Percentiles rank a stretch among this genome's conserved stretches.
Evolutionary conservation across 139 green algal species (phyloP).

Genomic region (Marvania coccoides): DNA sequence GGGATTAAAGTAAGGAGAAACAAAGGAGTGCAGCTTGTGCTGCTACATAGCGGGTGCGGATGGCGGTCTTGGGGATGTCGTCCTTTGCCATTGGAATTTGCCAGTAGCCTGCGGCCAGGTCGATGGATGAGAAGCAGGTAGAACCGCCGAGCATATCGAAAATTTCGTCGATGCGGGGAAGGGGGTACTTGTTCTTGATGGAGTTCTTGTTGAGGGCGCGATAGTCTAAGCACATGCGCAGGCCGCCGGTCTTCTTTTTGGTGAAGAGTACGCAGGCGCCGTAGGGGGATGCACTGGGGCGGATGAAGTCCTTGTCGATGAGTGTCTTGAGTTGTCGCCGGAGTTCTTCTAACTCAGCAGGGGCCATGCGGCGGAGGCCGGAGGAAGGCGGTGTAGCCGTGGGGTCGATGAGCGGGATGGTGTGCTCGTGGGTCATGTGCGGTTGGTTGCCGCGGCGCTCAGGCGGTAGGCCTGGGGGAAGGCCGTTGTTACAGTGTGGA

Average conservation of each 20-base stretch:
- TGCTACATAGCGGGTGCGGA: too few species aligned
- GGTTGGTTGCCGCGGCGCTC: too few species aligned
- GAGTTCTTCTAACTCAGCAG: slow-evolving; percentile 39
- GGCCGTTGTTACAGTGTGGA: too few species aligned
- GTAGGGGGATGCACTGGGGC: slow-evolving; percentile 36
- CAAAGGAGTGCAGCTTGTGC: too few species aligned
- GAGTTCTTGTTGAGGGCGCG: slow-evolving; percentile 39
- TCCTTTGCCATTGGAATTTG: slow-evolving; percentile 19
- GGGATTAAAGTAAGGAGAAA: too few species aligned
- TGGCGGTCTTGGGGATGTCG: slow-evolving; percentile 32
- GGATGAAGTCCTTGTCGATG: slow-evolving; percentile 39
- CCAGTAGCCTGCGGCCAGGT: slow-evolving; percentile 32
- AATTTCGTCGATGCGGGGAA: slow-evolving; percentile 44
- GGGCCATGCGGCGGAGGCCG: too few species aligned
- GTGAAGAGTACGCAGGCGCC: slow-evolving; percentile 42
- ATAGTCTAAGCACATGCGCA: slow-evolving; percentile 52
- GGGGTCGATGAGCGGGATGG: too few species aligned
- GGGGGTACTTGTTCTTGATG: slow-evolving; percentile 34
- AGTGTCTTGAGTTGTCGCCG: slow-evolving; percentile 40
- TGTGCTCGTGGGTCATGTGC: too few species aligned
- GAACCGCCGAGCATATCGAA: slow-evolving; percentile 32
- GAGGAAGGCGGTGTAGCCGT: too few species aligned
- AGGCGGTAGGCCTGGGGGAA: too few species aligned
- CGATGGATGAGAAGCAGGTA: slow-evolving; percentile 29
- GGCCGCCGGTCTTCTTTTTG: slow-evolving; percentile 40